Base-by-base conservation (phyloP, 2,329 filamentous ascomycete species). In the Metarhizium anisopliae region DNA sequence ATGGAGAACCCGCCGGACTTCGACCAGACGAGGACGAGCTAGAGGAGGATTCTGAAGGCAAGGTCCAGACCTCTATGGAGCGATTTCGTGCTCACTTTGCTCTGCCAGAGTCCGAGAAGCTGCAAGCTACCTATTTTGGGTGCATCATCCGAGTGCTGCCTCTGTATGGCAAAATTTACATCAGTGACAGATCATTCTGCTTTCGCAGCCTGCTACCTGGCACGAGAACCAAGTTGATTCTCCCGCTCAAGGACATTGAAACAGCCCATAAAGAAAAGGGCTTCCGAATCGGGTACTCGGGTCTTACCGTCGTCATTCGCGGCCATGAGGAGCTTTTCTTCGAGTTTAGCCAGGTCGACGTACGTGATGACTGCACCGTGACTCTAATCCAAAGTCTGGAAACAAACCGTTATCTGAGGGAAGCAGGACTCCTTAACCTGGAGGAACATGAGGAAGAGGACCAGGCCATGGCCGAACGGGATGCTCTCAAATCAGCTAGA, bases 241-340 rank as follows among this genome's bases (percentile, higher is more conserved):
- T 97, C 0, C 93, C 94, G 0, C 78, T 97, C 54, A 90, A 85
- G 64, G 92, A 97, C 64, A 87, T 97, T 52, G 90, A 96, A 69
- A 97, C 91, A 59, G 90, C 91, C 6, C 86, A 93, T 64, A 96
- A 96, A 71, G 92, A 96, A 70, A 95, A 94, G 65, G 93, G 94
- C 0, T 97, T 96, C 66, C 84, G 92, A 1, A 89, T 95, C 64
- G 90, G 91, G 6, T 96, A 95, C 63, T 87, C 90, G 20, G 94
- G 92, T 5, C 79, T 99, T 45, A 90, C 96, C 0, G 77, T 97
- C n/a, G 88, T 95, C 4, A 95, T 99, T 60, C 85, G 88, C 54
- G 94, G 92, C 0, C 90, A 96, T 59, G 94, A 97, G 68, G 94
- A 97, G 70, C 74, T 99, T 1, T 97, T 97, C 70, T 97, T 99